These are phyloP conservation scores for Capillidium rhysosporum DNA, from an alignment of 371 early-diverging fungal species.

Conservation along the genomic window DNA sequence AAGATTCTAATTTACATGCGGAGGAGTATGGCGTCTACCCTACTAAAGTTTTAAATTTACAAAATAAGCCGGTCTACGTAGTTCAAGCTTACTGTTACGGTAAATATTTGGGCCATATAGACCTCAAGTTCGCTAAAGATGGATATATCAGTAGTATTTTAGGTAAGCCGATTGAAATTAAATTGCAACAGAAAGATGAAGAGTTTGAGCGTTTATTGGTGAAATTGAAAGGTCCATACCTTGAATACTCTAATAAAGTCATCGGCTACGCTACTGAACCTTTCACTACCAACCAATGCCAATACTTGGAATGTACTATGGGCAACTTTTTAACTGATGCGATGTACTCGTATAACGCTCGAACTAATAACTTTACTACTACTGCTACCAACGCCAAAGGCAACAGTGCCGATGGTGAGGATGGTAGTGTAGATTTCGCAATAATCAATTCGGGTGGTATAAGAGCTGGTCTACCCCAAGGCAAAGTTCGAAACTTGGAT, in stretches of 20 bases:
- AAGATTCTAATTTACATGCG: slow-evolving; percentile 14
- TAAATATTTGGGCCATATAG: slow-evolving; percentile 43
- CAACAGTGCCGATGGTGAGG: background rate
- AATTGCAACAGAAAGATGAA: slow-evolving; percentile 13
- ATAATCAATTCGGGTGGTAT: slow-evolving; percentile 35
- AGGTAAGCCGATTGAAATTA: slow-evolving; percentile 33
- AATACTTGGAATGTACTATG: slow-evolving; percentile 22
- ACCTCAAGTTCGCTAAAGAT: slow-evolving; percentile 25
- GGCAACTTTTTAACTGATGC: slow-evolving; percentile 31
- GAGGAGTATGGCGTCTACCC: slow-evolving; percentile 19
- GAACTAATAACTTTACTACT: too few relatives aligned
- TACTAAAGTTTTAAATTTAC: slow-evolving; percentile 25
- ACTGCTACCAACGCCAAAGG: background rate
- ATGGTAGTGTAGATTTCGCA: slow-evolving; percentile 11
- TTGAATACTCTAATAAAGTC: slow-evolving; percentile 17
- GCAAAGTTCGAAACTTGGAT: slow-evolving; percentile 24
- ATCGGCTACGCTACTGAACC: slow-evolving; percentile 16
- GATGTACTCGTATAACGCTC: slow-evolving; percentile 12
- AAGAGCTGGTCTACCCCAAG: slow-evolving; percentile 22
- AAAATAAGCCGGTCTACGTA: slow-evolving; percentile 31
- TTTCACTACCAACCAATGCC: slow-evolving; percentile 18
- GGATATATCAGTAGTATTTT: slow-evolving; percentile 18
- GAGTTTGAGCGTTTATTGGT: slow-evolving; percentile 11
- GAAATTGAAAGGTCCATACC: slow-evolving; percentile 23
- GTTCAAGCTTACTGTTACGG: slow-evolving; percentile 36